Evolutionary conservation across 2,329 filamentous ascomycete genomes (phyloP), one percentile per base, ranked within the genome.

Genomic region (Lachnellula willkommii): DNA sequence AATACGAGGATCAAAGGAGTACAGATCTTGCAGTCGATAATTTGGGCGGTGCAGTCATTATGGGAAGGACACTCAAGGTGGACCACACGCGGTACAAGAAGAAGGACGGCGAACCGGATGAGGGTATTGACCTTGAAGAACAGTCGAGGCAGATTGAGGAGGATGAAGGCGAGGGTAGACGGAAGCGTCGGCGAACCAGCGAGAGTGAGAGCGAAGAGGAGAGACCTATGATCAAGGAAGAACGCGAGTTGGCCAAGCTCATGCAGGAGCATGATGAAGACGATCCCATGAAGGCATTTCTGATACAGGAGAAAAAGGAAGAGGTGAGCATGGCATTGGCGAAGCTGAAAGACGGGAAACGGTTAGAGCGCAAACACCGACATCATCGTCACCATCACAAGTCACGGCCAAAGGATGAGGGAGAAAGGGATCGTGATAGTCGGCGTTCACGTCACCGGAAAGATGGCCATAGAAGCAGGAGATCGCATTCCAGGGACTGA

Each of bases 11-110:
- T 72, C 94, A 99, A 76, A 82, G 93, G 64, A 96, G 92, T 74
- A 95, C 90, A 60, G 93, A 97, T 72, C 76, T 99, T 43, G 94
- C 95, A 0, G 95, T 99, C 9, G 94, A 99, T 74, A 99, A 99
- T 71, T 76, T 99, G 5, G 89, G 91, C 40, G 94, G 94, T 35
- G 87, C 92, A 8, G 88, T 85, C 32, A 85, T 99, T 17, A 78
- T 89, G 69, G 92, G 91, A 2, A 80, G 92, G 43, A 73, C 93
- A 56, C 73, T 99, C 43, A 83, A 88, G 57, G 94, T 99, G 12
- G 94, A 99, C 70, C 94, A 99, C 73, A 89, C 91, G 26, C 79
- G 92, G 52, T 99, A 99, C 73, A 95, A 96, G 77, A 79, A 83
- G 47, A 87, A 87, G 63, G 93, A 96, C 54, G 90, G 93, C 52